These are phyloP conservation scores for Trametes pubescens DNA, from an alignment of 1,284 basidiomycete genomes.

Conservation along the genomic window DNA sequence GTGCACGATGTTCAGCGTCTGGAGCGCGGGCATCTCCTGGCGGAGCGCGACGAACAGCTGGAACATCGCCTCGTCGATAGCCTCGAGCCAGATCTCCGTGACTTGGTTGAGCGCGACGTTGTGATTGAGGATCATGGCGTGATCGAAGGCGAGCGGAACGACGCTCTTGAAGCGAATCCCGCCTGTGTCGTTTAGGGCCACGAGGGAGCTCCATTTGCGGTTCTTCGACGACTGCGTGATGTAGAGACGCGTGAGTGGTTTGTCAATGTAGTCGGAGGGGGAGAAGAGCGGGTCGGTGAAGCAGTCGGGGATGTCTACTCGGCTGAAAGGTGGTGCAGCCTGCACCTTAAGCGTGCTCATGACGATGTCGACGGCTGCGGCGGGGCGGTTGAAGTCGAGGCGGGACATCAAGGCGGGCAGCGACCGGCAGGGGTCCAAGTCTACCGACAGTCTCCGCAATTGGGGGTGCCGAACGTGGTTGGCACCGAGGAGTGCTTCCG, in stretches of 20 bases:
- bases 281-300: background rate
- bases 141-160: background rate
- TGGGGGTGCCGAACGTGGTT: background rate
- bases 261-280: background rate
- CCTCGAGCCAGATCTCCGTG: background rate
- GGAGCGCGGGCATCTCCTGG: background rate
- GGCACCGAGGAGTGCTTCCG: background rate
- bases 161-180: background rate
- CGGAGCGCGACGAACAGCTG: background rate
- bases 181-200: background rate
- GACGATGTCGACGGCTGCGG: background rate
- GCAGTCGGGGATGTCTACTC: background rate
- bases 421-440: background rate
- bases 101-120: slow-evolving; percentile 2
- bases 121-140: background rate
- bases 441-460: background rate
- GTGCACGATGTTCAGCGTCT: background rate
- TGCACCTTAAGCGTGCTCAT: background rate
- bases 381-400: background rate
- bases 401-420: background rate
- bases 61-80: background rate
- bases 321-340: background rate
- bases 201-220: background rate
- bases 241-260: background rate
- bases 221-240: background rate